Percentiles rank a stretch among this genome's conserved stretches.
Conservation (phyloP, 2,329 filamentous ascomycete genomes). For the Beauveria sp. region DNA sequence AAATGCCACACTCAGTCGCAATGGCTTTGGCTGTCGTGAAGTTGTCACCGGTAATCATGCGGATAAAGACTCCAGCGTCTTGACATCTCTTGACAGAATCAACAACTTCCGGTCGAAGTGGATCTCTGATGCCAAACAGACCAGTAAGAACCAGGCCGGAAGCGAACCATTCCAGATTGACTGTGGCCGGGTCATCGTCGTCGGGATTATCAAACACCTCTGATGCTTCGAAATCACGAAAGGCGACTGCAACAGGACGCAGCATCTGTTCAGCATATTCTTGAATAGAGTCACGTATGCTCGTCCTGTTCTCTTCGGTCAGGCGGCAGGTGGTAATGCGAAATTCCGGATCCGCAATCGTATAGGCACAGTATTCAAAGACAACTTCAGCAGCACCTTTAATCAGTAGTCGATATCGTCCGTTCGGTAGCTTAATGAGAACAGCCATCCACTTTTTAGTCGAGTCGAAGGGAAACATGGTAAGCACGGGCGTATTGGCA, state of each 20-base stretch:
- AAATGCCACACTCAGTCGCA: slow-evolving; percentile 58
- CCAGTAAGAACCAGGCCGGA: slow-evolving; percentile 32
- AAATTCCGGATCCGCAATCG: slow-evolving; percentile 37
- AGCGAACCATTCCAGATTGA: slow-evolving; percentile 30
- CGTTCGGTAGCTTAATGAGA: slow-evolving; percentile 38
- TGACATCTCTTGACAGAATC: slow-evolving; percentile 56
- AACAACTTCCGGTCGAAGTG: slow-evolving; percentile 54
- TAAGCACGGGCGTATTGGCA: slow-evolving; percentile 35
- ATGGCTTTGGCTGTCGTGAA: slow-evolving; percentile 37
- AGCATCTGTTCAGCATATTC: slow-evolving; percentile 59
- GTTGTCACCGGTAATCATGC: slow-evolving; percentile 52
- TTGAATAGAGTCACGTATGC: slow-evolving; percentile 27
- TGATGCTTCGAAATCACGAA: slow-evolving; percentile 52
- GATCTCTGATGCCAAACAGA: slow-evolving; percentile 59
- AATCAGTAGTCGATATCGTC: slow-evolving; percentile 42
- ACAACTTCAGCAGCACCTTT: slow-evolving; percentile 53
- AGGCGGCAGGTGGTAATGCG: slow-evolving; percentile 22
- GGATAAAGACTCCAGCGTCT: slow-evolving; percentile 56
- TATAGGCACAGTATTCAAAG: slow-evolving; percentile 34
- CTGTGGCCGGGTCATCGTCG: slow-evolving; percentile 27
- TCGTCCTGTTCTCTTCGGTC: slow-evolving; percentile 23
- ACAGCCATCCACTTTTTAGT: slow-evolving; percentile 50
- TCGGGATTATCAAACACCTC: slow-evolving; percentile 17
- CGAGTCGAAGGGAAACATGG: slow-evolving; percentile 48
- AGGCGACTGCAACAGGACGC: slow-evolving; percentile 58